Evolutionary conservation across 352 stramenopile species (phyloP).

Genomic region (Phytophthora parvispora): DNA sequence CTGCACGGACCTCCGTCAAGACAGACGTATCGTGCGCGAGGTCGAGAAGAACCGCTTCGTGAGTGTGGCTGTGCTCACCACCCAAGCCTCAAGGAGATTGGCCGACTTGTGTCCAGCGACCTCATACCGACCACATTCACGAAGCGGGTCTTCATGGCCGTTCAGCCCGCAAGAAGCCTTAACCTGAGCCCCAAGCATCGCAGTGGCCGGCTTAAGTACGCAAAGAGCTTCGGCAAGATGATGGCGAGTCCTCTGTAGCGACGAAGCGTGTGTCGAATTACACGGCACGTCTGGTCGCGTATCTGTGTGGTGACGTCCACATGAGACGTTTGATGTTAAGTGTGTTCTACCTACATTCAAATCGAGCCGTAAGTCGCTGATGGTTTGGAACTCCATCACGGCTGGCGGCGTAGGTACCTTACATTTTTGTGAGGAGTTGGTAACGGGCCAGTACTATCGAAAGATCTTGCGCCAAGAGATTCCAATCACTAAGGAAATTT

Average conservation of each 20-base stretch:
- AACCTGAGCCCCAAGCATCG: not conserved
- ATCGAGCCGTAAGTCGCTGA: not conserved
- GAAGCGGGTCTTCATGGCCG: not conserved
- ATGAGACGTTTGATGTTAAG: too few relatives aligned
- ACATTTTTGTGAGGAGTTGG: slow-evolving; percentile 7
- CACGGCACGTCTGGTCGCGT: not conserved
- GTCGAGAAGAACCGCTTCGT: too few relatives aligned
- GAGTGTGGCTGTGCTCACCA: too few relatives aligned
- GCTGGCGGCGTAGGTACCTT: slow-evolving; percentile 4
- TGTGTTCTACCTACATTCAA: slow-evolving; percentile 4
- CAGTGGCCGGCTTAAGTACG: not conserved
- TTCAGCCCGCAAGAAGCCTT: slow-evolving; percentile 8
- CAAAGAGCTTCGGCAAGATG: not conserved
- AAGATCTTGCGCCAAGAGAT: not conserved
- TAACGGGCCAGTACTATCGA: too few relatives aligned
- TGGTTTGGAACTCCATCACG: slow-evolving; percentile 7
- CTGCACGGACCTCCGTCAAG: too few relatives aligned
- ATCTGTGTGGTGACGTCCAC: not conserved
- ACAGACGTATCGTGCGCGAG: too few relatives aligned
- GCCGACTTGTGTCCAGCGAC: too few relatives aligned
- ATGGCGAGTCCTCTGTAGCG: not conserved
- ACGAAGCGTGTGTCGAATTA: slow-evolving; percentile 1
- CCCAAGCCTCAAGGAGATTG: too few relatives aligned
- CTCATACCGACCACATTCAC: not conserved
- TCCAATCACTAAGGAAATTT: not conserved